Percentiles rank a stretch among this genome's conserved stretches.
phyloP scores from a whole-genome alignment of 2,329 filamentous ascomycete genomes.

The Albophoma yamanashiensis region DNA sequence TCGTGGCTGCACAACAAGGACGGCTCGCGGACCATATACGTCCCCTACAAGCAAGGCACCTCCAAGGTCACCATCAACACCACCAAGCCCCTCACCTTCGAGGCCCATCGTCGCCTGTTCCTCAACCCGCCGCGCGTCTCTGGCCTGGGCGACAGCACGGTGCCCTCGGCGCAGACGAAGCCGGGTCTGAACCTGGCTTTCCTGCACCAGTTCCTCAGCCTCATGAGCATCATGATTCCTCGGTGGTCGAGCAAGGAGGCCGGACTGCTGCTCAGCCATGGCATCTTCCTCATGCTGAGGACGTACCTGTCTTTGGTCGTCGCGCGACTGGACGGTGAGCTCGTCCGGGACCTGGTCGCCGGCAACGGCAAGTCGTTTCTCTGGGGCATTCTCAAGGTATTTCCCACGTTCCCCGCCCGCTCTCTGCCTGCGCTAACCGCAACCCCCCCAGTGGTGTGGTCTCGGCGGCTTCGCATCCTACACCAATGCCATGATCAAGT shows the following conservation, averaged over 20 bases:
- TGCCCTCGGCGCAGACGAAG: slow-evolving; percentile 83
- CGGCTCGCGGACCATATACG: slow-evolving; percentile 88
- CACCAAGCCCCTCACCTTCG: slow-evolving; percentile 88
- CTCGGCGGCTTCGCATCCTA: slow-evolving; percentile 91
- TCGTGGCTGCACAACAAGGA: slow-evolving; percentile 91
- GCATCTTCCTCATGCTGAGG: slow-evolving; percentile 77
- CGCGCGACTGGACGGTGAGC: slow-evolving; percentile 86
- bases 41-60: slow-evolving; percentile 79
- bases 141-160: slow-evolving; percentile 60
- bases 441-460: slow-evolving; percentile 62
- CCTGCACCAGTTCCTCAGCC: slow-evolving; percentile 87
- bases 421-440: neutral
- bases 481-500: slow-evolving; percentile 99
- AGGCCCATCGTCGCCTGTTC: slow-evolving; percentile 89
- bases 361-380: slow-evolving; percentile 84
- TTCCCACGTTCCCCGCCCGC: slow-evolving; percentile 3
- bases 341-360: slow-evolving; percentile 91
- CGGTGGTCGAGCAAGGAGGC: slow-evolving; percentile 94
- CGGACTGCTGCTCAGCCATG: slow-evolving; percentile 78
- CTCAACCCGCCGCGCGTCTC: slow-evolving; percentile 81
- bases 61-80: slow-evolving; percentile 85
- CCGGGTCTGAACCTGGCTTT: slow-evolving; percentile 93
- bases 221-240: slow-evolving; percentile 96
- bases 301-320: slow-evolving; percentile 93
- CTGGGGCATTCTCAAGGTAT: slow-evolving; percentile 72